Conservation (phyloP, 2,329 filamentous ascomycete species). For the Colletotrichum sp. region DNA sequence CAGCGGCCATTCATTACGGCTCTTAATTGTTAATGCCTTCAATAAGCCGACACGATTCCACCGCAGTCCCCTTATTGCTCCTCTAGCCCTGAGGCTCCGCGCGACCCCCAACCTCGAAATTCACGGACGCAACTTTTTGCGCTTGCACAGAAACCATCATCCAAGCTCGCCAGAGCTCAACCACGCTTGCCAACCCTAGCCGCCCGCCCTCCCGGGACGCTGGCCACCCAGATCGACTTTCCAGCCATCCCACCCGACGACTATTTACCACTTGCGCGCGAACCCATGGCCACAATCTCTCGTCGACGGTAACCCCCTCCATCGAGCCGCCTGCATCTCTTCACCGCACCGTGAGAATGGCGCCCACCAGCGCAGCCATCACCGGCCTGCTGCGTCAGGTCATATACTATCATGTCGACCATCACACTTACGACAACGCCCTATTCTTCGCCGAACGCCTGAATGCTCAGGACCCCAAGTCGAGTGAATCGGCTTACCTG, state of each 20-base stretch:
- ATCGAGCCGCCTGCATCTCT: neutral
- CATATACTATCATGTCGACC: conserved; percentile 80
- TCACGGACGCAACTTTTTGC: conserved; percentile 20
- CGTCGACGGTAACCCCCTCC: conserved; percentile 16
- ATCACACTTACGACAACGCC: conserved; percentile 86
- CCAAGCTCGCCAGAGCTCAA: conserved; percentile 16
- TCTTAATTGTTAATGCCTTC: conserved; percentile 12
- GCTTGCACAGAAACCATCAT: neutral
- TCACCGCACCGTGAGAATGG: conserved; percentile 44
- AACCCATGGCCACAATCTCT: conserved; percentile 17
- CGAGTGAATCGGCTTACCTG: conserved; percentile 81
- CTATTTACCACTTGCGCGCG: neutral
- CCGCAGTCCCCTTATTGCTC: neutral
- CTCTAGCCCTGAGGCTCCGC: conserved; percentile 5
- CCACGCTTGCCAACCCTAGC: neutral
- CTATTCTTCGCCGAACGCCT: conserved; percentile 92
- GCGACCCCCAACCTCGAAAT: conserved; percentile 16
- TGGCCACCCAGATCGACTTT: neutral
- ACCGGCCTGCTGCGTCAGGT: conserved; percentile 62
- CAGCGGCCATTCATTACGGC: neutral
- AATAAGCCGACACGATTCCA: neutral
- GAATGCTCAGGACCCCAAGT: conserved; percentile 81
- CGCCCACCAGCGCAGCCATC: conserved; percentile 55
- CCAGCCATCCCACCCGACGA: neutral
- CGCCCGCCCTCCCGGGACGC: neutral